Percentiles rank a stretch among this genome's conserved stretches.
Evolutionary conservation across 148 eudicot species (phyloP).

Genomic region (Chenopodium berlandieri): DNA sequence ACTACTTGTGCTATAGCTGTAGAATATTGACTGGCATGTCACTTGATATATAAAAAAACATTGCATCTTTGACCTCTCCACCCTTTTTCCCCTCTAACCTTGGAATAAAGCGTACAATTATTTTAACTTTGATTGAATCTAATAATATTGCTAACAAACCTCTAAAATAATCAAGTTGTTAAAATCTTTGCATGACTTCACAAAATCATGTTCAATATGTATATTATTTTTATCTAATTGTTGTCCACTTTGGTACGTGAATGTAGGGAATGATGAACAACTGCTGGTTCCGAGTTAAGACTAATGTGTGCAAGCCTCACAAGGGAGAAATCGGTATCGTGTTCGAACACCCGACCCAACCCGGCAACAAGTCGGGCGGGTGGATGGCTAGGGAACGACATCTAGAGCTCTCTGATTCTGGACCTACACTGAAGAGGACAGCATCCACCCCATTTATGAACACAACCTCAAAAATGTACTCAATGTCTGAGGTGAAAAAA

Average conservation of each 20-base stretch:
- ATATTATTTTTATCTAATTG: background rate
- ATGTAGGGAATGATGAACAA: slow-evolving; percentile 98
- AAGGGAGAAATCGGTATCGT: slow-evolving; percentile 79
- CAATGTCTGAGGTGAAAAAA: slow-evolving; percentile 71
- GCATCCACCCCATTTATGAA: slow-evolving; percentile 73
- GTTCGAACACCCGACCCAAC: slow-evolving; percentile 97
- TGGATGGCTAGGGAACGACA: slow-evolving; percentile 97
- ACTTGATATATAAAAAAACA: background rate
- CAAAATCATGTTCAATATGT: background rate
- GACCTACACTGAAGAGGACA: slow-evolving; percentile 51
- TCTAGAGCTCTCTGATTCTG: slow-evolving; percentile 43
- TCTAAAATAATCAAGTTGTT: background rate
- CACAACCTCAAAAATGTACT: slow-evolving; percentile 50
- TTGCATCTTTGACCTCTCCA: slow-evolving; percentile 4
- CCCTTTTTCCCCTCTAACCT: background rate
- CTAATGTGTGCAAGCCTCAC: slow-evolving; percentile 78
- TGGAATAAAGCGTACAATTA: slow-evolving; percentile 6
- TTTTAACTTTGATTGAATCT: background rate
- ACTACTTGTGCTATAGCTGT: background rate
- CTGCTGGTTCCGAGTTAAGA: slow-evolving; percentile 93
- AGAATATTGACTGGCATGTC: slow-evolving; percentile 26
- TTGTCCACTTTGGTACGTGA: background rate
- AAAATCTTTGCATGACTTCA: background rate
- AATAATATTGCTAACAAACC: background rate
- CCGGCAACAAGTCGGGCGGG: slow-evolving; percentile 83